Evolutionary conservation across 2,329 filamentous ascomycete species (phyloP), one percentile per base, ranked within the genome.

Genomic region (Penicillium sp.): DNA sequence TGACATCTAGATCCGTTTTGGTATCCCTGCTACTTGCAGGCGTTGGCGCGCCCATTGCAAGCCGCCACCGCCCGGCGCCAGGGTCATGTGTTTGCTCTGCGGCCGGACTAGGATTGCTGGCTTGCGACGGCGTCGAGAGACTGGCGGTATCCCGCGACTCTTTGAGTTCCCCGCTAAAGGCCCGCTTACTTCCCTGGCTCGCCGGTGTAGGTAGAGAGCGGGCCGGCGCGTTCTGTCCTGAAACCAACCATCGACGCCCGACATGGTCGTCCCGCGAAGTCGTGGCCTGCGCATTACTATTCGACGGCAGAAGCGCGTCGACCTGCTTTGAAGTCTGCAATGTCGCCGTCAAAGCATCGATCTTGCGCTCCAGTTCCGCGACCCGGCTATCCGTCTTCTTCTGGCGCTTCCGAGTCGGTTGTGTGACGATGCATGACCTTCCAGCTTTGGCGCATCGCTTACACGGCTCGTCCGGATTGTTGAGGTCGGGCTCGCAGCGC

Each of bases 381-480:
- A 97, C 93, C 56, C 92, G 85, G 67, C 88, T 94, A 75, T 96
- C 93, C 58, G 91, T 93, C 83, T 96, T 96, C 82, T 94, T 96
- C 81, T 94, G 91, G 49, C 93, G 85, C 79, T 96, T 96, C 46
- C 92, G 79, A 15, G 83, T 87, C 0, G 87, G 91, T 65, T 88
- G 86, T 1, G 92, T 96, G 64, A 93, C 89, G 46, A 93, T 80
- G 73, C 93, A 96, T 65, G 83, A 83, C 44, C 92, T 83, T n/a
- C 88, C 87, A 3, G 92, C 91, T 78, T 96, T 96, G 55, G 86
- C 85, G 75, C 93, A 97, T 66, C 93, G 86, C 74, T 86, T 88
- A 75, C 90, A 92, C 3, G 89, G 84, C 5, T 87, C 87, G 26
- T 89, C 85, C 3, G 83, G 82, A 45, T 88, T 85, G 19, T 77